These are phyloP conservation scores for Phycomyces nitens DNA, from an alignment of 192 early-diverging fungal genomes.

Conservation along the genomic window DNA sequence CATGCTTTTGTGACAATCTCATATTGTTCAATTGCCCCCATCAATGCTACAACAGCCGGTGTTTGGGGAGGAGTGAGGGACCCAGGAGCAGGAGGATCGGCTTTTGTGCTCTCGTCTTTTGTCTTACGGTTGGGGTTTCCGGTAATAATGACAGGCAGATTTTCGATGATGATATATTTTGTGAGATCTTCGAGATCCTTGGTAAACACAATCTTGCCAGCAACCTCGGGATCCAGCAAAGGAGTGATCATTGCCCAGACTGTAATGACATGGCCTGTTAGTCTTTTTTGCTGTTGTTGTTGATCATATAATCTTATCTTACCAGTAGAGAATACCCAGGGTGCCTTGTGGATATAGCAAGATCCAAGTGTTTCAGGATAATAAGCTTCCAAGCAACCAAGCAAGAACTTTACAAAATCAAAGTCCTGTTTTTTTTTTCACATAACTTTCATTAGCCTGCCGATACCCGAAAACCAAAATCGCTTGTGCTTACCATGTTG, in stretches of 20 bases:
- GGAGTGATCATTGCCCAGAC: slow-evolving; percentile 83
- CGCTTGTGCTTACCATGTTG: slow-evolving; percentile 53
- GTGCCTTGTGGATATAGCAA: slow-evolving; percentile 80
- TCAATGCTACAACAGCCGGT: not conserved
- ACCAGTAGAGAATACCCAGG: slow-evolving; percentile 78
- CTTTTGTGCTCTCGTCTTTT: slow-evolving; percentile 6
- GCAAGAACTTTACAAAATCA: slow-evolving; percentile 70
- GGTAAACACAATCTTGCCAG: slow-evolving; percentile 78
- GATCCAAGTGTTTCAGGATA: slow-evolving; percentile 90
- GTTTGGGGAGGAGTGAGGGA: not conserved
- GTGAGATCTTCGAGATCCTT: slow-evolving; percentile 56
- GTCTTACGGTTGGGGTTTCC: slow-evolving; percentile 39
- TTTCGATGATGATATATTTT: slow-evolving; percentile 56
- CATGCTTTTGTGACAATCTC: slow-evolving; percentile 3
- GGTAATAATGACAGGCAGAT: slow-evolving; percentile 57
- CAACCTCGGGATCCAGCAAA: slow-evolving; percentile 87
- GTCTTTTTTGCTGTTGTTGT: no score
- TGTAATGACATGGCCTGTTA: not conserved
- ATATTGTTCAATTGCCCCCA: not conserved
- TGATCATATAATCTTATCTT: not conserved
- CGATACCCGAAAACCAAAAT: not conserved
- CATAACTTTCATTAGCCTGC: not conserved
- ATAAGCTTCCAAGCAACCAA: slow-evolving; percentile 80
- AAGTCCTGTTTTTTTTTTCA: slow-evolving; percentile 49
- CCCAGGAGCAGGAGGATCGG: not conserved